A percentile compares a stretch with the other conserved stretches of the same genome.
These are phyloP conservation scores for Colletotrichum sp. DNA, from an alignment of 2,329 filamentous ascomycete species.

Conservation along the genomic window DNA sequence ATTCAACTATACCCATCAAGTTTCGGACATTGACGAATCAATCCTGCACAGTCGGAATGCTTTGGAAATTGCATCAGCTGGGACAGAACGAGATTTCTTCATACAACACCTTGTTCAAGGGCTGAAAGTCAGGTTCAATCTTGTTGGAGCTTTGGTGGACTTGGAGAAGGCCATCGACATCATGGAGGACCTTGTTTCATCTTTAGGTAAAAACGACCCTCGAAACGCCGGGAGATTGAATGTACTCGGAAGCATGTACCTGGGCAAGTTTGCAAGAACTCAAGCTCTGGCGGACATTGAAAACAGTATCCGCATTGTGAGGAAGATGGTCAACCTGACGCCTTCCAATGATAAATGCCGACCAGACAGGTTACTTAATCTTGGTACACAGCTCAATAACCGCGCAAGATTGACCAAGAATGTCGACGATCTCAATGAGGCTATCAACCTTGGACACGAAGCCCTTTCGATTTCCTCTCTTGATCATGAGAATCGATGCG, in stretches of 20 bases:
- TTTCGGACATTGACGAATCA: too few species aligned
- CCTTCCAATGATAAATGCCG: accelerated
- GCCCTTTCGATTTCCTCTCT: accelerated
- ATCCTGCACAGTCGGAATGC: too few species aligned
- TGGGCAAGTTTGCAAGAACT: neutral
- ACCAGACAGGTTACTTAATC: neutral
- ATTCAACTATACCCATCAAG: too few species aligned
- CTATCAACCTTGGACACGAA: neutral
- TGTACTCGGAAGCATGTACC: neutral
- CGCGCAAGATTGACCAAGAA: accelerated
- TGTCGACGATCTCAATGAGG: neutral
- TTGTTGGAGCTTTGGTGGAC: neutral
- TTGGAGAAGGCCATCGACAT: neutral
- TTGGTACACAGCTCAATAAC: accelerated
- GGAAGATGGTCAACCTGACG: accelerated
- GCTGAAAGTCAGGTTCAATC: neutral
- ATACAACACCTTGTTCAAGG: neutral
- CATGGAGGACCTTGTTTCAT: neutral
- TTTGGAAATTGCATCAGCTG: accelerated
- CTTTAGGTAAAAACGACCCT: neutral
- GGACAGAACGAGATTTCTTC: accelerated
- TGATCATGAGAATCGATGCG: neutral
- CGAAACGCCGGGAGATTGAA: neutral
- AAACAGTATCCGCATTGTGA: accelerated
- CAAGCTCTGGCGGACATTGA: neutral